Evolutionary conservation across 139 green algal species (phyloP), one percentile per base, ranked within the genome.

Genomic region (Micromonas pusilla): DNA sequence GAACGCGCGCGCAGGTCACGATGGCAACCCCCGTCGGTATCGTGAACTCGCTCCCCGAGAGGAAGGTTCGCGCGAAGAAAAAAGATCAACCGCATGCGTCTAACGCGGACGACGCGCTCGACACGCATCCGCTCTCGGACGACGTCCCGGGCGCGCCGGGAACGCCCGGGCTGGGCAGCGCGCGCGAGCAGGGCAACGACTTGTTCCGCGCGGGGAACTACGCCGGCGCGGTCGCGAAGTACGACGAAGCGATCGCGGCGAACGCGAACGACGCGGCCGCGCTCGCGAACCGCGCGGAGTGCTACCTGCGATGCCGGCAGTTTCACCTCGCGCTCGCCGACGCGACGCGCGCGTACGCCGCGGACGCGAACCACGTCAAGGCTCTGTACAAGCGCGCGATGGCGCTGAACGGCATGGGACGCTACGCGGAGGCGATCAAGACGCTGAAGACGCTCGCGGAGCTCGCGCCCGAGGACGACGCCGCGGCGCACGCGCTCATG

Each of bases 341-440:
- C 65, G 65, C 28, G n/a, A 16, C 3, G 28, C 16, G 4, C 62
- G 62, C 62, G 62, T 13, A 30, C n/a, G 62, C 62, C 16, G 65
- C n/a, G 4, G 33, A 72, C 13, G 3, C 26, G 65, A 52, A 25
- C 28, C 13, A 72, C 26, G 3, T 52, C 28, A 72, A 72, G 65
- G 65, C 65, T 23, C 26, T 72, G 65, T 72, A 72, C 28, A 72
- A 72, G 65, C 32, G 13, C 13, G 65, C 65, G 28, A 72, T 72
- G 65, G 65, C 65, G 65, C 30, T 72, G 28, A 72, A 72, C 30
- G 65, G 65, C 32, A 26, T 72, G 28, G 65, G 26, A 26, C n/a
- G 65, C 3, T 72, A 72, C 33, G 28, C 33, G 3, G 65, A 72
- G 4, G 65, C 65, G 28, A 39, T 23, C 65, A 39, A 38, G 4